A percentile compares a stretch with the other conserved stretches of the same genome.
Evolutionary conservation across 106 monocot genomes (phyloP).

Genomic region (Platanthera zijinensis): DNA sequence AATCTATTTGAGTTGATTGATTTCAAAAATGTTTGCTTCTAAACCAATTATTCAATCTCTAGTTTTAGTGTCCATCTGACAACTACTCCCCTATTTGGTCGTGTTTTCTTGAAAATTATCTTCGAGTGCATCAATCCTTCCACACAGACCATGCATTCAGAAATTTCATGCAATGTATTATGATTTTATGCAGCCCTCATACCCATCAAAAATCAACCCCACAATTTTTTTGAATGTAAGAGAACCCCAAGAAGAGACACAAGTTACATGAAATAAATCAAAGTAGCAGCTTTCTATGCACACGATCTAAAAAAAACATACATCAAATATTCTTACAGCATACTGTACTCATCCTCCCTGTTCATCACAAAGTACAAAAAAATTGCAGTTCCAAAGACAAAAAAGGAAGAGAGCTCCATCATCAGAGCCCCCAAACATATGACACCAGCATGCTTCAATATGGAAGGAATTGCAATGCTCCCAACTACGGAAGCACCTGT

Average conservation of each 20-base stretch:
- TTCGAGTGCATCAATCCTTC: too few species aligned
- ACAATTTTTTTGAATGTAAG: too few species aligned
- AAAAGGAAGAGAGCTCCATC: conserved; percentile 89
- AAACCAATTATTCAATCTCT: too few species aligned
- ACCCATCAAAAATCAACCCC: too few species aligned
- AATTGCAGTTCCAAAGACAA: conserved; percentile 56
- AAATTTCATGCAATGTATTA: too few species aligned
- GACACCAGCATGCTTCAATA: conserved; percentile 78
- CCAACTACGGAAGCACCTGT: conserved; percentile 81
- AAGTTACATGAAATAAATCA: neutral
- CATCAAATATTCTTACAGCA: conserved; percentile 23
- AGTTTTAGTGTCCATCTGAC: too few species aligned
- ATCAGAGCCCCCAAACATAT: conserved; percentile 79
- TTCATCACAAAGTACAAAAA: conserved; percentile 44
- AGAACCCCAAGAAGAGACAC: neutral
- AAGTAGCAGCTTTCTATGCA: neutral
- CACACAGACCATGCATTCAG: too few species aligned
- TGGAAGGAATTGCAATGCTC: conserved; percentile 89
- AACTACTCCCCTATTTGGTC: too few species aligned
- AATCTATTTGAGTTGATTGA: too few species aligned
- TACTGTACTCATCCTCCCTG: conserved; percentile 38
- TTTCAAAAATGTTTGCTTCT: too few species aligned
- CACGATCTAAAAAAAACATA: neutral
- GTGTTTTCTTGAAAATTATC: too few species aligned
- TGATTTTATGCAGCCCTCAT: too few species aligned